A percentile compares a stretch with the other conserved stretches of the same genome.
phyloP scores from a whole-genome alignment of 257 asterid species.

The Solanum dulcamara region DNA sequence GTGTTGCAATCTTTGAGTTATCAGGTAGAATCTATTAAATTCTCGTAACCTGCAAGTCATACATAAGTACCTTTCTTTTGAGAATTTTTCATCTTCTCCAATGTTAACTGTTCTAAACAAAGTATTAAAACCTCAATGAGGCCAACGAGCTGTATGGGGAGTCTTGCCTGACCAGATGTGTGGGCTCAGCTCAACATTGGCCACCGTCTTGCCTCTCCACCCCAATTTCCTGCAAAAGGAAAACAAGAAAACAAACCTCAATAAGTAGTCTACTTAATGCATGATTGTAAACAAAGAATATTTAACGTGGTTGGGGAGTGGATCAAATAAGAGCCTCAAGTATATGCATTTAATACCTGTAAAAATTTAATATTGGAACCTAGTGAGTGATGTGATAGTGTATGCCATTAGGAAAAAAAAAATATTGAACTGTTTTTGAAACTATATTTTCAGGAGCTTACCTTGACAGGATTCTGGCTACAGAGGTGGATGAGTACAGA shows the following conservation, averaged over 20 bases:
- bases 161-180: background rate
- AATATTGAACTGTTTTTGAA: background rate
- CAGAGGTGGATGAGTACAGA: conserved; percentile 78
- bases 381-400: background rate
- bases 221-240: background rate
- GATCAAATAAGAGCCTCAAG: background rate
- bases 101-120: background rate
- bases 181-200: background rate
- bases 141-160: background rate
- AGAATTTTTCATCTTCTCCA: background rate
- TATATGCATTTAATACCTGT: background rate
- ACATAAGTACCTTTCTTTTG: background rate
- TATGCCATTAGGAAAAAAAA: background rate
- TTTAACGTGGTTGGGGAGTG: background rate
- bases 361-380: background rate
- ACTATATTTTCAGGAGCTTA: conserved; percentile 49
- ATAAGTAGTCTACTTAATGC: background rate
- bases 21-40: background rate
- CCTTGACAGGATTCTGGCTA: conserved; percentile 93
- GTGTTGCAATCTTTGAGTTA: background rate
- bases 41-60: background rate
- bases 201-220: background rate
- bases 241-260: background rate
- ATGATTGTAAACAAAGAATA: background rate
- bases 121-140: background rate